A percentile compares a stretch with the other conserved stretches of the same genome.
These are phyloP conservation scores for Phlegmacium glaucopus DNA, from an alignment of 768 basidiomycete genomes.

Conservation along the genomic window DNA sequence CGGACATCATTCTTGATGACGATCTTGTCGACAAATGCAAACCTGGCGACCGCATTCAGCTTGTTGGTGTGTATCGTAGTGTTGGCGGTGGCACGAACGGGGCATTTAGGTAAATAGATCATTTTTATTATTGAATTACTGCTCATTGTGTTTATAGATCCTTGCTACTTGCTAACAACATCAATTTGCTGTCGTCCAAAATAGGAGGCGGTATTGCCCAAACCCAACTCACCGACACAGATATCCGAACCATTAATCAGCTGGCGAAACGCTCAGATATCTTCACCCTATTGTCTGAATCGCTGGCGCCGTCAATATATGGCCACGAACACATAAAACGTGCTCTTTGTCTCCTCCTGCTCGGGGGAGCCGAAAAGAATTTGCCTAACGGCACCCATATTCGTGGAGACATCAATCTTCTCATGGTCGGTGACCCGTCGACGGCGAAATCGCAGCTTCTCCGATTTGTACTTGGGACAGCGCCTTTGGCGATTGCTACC, in stretches of 20 bases:
- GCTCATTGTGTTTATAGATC: slow-evolving; percentile 51
- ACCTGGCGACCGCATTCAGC: slow-evolving; percentile 95
- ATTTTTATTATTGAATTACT: slow-evolving; percentile 5
- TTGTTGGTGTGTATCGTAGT: slow-evolving; percentile 93
- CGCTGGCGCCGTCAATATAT: slow-evolving; percentile 95
- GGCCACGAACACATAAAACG: slow-evolving; percentile 96
- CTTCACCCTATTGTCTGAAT: slow-evolving; percentile 86
- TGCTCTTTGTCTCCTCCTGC: slow-evolving; percentile 86
- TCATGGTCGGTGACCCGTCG: slow-evolving; percentile 99
- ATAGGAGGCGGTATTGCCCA: slow-evolving; percentile 94
- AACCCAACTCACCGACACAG: slow-evolving; percentile 85
- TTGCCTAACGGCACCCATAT: slow-evolving; percentile 96
- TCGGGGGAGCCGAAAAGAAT: slow-evolving; percentile 98
- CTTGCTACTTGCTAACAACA: slow-evolving; percentile 89
- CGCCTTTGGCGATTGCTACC: slow-evolving; percentile 96
- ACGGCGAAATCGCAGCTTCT: slow-evolving; percentile 97
- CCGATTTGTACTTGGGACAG: slow-evolving; percentile 93
- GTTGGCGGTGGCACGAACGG: slow-evolving; percentile 88
- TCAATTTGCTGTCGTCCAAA: slow-evolving; percentile 92
- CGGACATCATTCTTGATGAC: slow-evolving; percentile 93
- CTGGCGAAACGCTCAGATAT: slow-evolving; percentile 84
- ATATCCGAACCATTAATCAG: slow-evolving; percentile 96
- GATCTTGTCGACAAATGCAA: slow-evolving; percentile 97
- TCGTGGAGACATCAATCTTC: slow-evolving; percentile 97
- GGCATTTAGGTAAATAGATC: slow-evolving; percentile 80